These are phyloP conservation scores for Paraphaeosphaeria minitans DNA, from an alignment of 2,329 filamentous ascomycete genomes.

Conservation along the genomic window DNA sequence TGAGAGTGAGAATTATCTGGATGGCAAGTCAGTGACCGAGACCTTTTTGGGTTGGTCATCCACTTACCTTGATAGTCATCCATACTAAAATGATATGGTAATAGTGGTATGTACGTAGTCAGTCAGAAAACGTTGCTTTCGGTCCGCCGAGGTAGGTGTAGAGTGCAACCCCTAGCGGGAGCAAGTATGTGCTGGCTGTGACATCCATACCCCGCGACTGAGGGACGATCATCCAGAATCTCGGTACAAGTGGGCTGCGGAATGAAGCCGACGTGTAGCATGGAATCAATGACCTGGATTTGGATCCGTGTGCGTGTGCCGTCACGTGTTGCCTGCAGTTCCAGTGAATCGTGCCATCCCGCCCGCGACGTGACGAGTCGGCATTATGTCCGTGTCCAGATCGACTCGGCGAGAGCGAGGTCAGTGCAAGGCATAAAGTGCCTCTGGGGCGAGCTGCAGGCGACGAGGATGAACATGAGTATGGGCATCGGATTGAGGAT, in stretches of 20 bases:
- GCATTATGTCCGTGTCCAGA: neutral
- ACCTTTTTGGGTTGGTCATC: neutral
- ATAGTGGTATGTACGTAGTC: slow-evolving; percentile 88
- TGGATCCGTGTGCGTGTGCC: neutral
- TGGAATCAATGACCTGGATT: neutral
- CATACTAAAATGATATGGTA: slow-evolving; percentile 66
- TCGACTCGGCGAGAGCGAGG: neutral
- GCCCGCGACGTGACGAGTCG: neutral
- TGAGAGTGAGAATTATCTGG: neutral
- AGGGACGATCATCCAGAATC: neutral
- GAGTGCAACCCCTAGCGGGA: slow-evolving; percentile 78
- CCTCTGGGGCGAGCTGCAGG: neutral
- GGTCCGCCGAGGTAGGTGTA: slow-evolving; percentile 79
- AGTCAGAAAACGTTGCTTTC: slow-evolving; percentile 71
- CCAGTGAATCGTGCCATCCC: neutral
- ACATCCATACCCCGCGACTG: slow-evolving; percentile 66
- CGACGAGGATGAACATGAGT: neutral
- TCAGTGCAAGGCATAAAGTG: neutral
- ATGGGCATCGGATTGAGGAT: too few species aligned
- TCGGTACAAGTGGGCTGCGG: neutral
- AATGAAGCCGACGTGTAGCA: neutral
- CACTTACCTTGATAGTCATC: neutral
- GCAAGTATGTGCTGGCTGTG: slow-evolving; percentile 80
- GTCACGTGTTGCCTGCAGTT: neutral
- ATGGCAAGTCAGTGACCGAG: neutral